A percentile compares a stretch with the other conserved stretches of the same genome.
These are phyloP conservation scores for Biancaea sappan DNA, from an alignment of 306 rosid species.

Conservation along the genomic window DNA sequence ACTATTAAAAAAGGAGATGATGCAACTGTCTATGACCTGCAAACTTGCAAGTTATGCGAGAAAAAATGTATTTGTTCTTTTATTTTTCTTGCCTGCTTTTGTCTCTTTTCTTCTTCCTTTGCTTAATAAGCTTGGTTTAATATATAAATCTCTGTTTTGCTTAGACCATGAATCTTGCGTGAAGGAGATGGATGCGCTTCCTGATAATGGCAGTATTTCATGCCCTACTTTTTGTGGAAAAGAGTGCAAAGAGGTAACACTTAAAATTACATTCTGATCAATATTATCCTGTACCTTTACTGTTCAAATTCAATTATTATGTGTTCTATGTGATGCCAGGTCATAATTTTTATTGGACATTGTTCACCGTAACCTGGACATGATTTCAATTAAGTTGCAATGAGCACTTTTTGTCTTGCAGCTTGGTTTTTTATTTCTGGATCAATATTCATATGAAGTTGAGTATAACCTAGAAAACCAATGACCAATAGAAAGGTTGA, in stretches of 20 bases:
- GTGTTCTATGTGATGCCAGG: too few species aligned
- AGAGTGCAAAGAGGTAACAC: conserved; percentile 86
- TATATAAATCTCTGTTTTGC: conserved; percentile 30
- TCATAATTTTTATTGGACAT: neutral
- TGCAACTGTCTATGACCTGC: conserved; percentile 38
- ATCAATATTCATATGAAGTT: neutral
- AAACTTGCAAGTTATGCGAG: conserved; percentile 77
- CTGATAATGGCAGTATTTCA: conserved; percentile 36
- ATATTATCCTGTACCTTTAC: too few species aligned
- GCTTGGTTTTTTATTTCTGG: neutral
- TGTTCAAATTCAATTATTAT: neutral
- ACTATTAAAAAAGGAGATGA: conserved; percentile 45
- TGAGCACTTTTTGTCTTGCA: neutral
- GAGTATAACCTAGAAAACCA: neutral
- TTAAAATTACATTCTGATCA: conserved; percentile 9
- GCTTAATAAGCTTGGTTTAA: conserved; percentile 22
- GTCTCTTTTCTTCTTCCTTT: neutral
- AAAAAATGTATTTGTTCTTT: conserved; percentile 73
- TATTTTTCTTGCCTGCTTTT: conserved; percentile 22
- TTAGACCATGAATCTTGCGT: conserved; percentile 74
- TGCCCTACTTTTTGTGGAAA: conserved; percentile 66
- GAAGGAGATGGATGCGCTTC: conserved; percentile 50
- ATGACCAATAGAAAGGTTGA: neutral
- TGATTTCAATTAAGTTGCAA: neutral
- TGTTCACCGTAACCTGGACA: neutral